Conservation (phyloP, 1,284 basidiomycete genomes). For the Naganishia albida region DNA sequence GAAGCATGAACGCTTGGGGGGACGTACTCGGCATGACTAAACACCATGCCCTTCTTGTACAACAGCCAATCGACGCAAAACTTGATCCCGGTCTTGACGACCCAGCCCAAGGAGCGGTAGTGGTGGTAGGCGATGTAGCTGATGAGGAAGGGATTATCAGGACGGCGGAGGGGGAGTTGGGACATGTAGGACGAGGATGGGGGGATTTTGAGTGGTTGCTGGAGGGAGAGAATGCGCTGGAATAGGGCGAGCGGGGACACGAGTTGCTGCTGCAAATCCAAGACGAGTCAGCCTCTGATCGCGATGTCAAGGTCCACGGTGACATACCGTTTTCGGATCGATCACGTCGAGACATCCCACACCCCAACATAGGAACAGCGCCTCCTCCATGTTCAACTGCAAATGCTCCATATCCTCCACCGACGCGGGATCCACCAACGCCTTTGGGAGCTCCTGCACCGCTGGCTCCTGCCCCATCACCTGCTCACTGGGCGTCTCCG, state of each 20-base stretch:
- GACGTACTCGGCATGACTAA: slow-evolving; percentile 88
- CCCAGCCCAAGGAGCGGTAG: slow-evolving; percentile 96
- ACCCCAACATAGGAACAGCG: slow-evolving; percentile 85
- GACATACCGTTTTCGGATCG: slow-evolving; percentile 64
- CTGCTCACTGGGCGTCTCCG: slow-evolving; percentile 18
- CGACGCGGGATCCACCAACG: slow-evolving; percentile 45
- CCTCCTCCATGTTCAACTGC: slow-evolving; percentile 86
- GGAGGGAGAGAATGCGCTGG: slow-evolving; percentile 41
- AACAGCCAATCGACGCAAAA: slow-evolving; percentile 95
- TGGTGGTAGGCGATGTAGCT: slow-evolving; percentile 92
- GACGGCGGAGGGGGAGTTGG: slow-evolving; percentile 36
- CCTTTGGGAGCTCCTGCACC: no score
- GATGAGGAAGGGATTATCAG: slow-evolving; percentile 89
- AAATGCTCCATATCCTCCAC: slow-evolving; percentile 70
- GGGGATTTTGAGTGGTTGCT: slow-evolving; percentile 24
- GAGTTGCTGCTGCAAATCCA: slow-evolving; percentile 47
- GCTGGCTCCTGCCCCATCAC: no score
- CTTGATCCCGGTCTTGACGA: slow-evolving; percentile 92
- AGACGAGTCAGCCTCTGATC: slow-evolving; percentile 49
- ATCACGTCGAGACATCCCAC: slow-evolving; percentile 79
- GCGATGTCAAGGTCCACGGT: slow-evolving; percentile 55
- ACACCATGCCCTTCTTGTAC: slow-evolving; percentile 93
- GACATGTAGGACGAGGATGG: slow-evolving; percentile 31
- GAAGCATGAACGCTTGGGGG: slow-evolving; percentile 17
- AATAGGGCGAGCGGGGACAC: slow-evolving; percentile 40